Evolutionary conservation across 768 basidiomycete species (phyloP).

Genomic region (Pleurotus citrinopileatus): DNA sequence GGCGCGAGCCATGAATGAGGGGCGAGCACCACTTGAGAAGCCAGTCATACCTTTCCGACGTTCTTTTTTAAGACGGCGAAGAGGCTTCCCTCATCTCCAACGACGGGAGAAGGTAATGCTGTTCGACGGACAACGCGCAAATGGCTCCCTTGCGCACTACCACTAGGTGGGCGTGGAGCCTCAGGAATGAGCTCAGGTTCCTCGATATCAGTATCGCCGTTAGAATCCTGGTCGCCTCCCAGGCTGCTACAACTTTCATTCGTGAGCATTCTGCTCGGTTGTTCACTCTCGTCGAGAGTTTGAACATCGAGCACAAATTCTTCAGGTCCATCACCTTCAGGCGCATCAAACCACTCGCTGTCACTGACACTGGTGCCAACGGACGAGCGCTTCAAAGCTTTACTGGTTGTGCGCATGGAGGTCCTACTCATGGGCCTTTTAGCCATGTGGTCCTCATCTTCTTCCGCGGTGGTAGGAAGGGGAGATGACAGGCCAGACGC

Average conservation of each 20-base stretch:
- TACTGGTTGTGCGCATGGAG: slow-evolving; percentile 25
- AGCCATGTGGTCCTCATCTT: slow-evolving; percentile 31
- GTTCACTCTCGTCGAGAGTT: slow-evolving; percentile 36
- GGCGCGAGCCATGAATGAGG: background rate
- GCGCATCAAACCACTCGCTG: slow-evolving; percentile 78
- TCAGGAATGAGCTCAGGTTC: slow-evolving; percentile 22
- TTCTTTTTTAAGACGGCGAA: slow-evolving; percentile 85
- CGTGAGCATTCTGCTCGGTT: slow-evolving; percentile 34
- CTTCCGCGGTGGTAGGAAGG: slow-evolving; percentile 49
- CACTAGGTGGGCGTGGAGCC: too few relatives aligned
- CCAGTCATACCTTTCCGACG: slow-evolving; percentile 67
- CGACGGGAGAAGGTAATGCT: slow-evolving; percentile 54
- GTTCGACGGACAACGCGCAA: slow-evolving; percentile 46
- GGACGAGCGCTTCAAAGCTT: slow-evolving; percentile 41
- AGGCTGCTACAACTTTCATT: slow-evolving; percentile 38
- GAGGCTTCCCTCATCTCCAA: slow-evolving; percentile 78
- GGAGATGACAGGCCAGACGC: slow-evolving; percentile 19
- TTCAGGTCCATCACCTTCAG: slow-evolving; percentile 59
- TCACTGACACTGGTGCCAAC: slow-evolving; percentile 50
- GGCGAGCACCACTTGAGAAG: slow-evolving; percentile 2
- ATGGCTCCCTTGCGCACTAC: slow-evolving; percentile 1
- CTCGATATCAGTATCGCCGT: slow-evolving; percentile 53
- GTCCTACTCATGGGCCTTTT: slow-evolving; percentile 17
- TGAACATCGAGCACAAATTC: slow-evolving; percentile 64
- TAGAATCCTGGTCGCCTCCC: slow-evolving; percentile 41